phyloP scores from a whole-genome alignment of 2,329 filamentous ascomycete species.

The Cercospora beticola region DNA sequence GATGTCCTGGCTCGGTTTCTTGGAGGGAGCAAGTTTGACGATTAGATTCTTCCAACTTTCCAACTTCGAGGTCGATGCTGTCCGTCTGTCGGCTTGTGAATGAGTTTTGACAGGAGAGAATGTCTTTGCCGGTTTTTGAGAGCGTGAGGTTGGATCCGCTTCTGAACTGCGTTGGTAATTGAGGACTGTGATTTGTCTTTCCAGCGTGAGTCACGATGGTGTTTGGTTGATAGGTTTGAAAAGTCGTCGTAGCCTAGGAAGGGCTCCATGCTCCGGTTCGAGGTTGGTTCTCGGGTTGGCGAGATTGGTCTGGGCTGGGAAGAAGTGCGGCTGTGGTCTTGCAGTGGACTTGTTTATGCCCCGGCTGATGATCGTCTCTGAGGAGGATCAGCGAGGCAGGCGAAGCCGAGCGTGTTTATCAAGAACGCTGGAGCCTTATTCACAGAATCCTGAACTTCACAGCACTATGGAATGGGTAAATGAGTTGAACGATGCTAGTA shows the following conservation, averaged over 20 bases:
- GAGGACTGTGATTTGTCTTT: not conserved
- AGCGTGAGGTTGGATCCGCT: not conserved
- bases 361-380: not conserved
- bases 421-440: not conserved
- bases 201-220: not conserved
- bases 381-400: not conserved
- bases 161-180: not conserved
- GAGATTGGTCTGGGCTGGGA: not conserved
- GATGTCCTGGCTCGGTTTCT: not conserved
- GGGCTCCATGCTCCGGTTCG: not conserved
- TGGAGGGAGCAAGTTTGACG: not conserved
- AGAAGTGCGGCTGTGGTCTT: not conserved
- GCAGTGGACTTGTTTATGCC: not conserved
- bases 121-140: not conserved
- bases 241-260: not conserved
- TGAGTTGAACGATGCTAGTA: too few species aligned
- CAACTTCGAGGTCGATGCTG: not conserved
- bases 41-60: not conserved
- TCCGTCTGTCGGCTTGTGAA: not conserved
- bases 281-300: not conserved
- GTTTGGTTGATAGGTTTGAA: not conserved
- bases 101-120: not conserved
- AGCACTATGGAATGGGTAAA: not conserved
- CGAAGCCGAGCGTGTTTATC: not conserved
- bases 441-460: not conserved